Percentiles rank a stretch among this genome's conserved stretches.
Conservation (phyloP, 805 yeast species). For the Starmerella floris region DNA sequence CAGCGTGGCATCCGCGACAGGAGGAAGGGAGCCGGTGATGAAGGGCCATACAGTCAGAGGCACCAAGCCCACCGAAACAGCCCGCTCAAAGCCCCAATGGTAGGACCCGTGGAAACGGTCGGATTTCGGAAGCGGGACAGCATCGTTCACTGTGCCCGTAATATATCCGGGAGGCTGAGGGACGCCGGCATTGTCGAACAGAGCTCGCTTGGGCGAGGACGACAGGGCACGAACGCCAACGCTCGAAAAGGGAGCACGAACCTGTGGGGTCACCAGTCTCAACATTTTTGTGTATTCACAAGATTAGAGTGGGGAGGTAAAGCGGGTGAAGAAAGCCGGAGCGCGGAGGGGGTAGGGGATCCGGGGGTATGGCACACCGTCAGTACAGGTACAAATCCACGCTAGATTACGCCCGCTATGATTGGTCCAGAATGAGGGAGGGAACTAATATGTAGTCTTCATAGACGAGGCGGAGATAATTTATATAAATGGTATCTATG, state of each 20-base stretch:
- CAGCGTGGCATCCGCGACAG: conserved; percentile 59
- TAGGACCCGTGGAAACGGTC: conserved; percentile 63
- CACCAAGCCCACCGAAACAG: conserved; percentile 52
- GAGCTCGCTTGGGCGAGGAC: conserved; percentile 15
- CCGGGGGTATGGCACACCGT: too few relatives aligned
- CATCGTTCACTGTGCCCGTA: conserved; percentile 88
- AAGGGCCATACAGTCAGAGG: conserved; percentile 71
- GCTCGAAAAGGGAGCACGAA: conserved; percentile 10
- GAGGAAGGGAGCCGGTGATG: conserved; percentile 55
- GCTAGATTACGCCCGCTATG: too few relatives aligned
- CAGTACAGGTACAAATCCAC: too few relatives aligned
- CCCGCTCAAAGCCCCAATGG: conserved; percentile 88
- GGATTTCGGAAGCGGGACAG: conserved; percentile 53
- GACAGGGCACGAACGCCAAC: conserved; percentile 6
- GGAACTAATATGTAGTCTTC: too few relatives aligned
- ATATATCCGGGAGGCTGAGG: conserved; percentile 84
- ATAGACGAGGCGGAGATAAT: too few relatives aligned
- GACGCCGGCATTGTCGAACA: conserved; percentile 28
- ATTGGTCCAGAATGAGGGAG: too few relatives aligned
- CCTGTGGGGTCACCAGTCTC: conserved; percentile 10
- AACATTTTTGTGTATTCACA: conserved; percentile 8
- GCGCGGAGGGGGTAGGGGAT: conserved; percentile 1
- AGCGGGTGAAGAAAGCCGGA: background rate
- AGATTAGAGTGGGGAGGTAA: background rate
- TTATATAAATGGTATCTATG: too few relatives aligned